Base-by-base conservation (phyloP, 2,329 filamentous ascomycete genomes). In the Calycina herbarum region DNA sequence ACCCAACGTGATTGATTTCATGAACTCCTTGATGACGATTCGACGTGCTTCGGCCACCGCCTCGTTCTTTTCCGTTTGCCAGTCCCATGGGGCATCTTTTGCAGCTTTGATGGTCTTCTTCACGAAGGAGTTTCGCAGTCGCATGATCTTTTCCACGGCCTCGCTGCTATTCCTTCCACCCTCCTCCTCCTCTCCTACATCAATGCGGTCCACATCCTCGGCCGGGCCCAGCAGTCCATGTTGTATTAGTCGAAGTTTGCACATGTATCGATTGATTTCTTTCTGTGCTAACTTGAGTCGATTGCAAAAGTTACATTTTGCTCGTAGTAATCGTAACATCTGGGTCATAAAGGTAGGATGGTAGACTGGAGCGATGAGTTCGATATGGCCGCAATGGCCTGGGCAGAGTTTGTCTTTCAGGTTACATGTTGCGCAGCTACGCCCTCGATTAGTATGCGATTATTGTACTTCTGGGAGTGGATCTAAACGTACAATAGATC, bases 321-420 rank as follows among this genome's bases (percentile, higher is more conserved):
- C 90, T 72, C 93, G 89, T 24, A 99, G 84, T 57, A 99, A 83
- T 57, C 92, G 89, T 69, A 96, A 86, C 62, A 94, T 86, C 77
- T 97, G 94, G 76, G 97, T 94, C 83, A 99, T 90, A 75, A 97
- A 98, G 1, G 93, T 91, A n/a, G 94, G 92, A 78, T 99, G 94
- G 77, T 98, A 99, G 62, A 97, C 92, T 58, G 92, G 92, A 13
- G 94, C 90, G 15, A 95, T 94, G 13, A 99, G 88, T 73, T 97
- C 93, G 77, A 99, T 96, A 76, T 99, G 95, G 62, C 95, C 96
- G 66, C 91, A 86, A 81, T 99, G 96, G 65, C 96, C 96, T 6
- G 94, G 93, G 77, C 96, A 99, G 73, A 86, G 86, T 75, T 88
- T 85, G 68, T 89, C 89, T 74, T 89, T 91, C 71, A 96, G 85